Base-by-base conservation (phyloP, 495 filamentous ascomycete species). In the Opeltia flavorubescens region DNA sequence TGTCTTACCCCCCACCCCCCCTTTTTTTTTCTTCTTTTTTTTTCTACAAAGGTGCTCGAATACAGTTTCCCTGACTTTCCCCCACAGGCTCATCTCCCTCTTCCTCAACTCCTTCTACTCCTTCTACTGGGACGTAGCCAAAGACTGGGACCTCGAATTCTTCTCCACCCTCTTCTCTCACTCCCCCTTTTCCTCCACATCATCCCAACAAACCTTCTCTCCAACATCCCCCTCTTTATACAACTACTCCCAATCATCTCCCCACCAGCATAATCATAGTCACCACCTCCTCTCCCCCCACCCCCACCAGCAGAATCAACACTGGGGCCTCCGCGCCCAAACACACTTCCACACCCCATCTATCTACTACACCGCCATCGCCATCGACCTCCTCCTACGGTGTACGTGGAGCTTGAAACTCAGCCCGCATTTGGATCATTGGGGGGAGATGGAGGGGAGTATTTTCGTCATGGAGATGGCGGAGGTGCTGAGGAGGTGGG, bases 71-170 rank as follows among this genome's bases (percentile, higher is more conserved):
- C 21, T 6, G 38, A 25, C 23, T 6, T 9, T 9, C 20, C 13
- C 13, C 8, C 8, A 11, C 50, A 78, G 76, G 59, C 64, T 76
- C 24, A 55, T 78, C 43, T 71, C 78, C 38, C 82, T 83, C 23
- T 69, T 83, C 27, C 51, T 91, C 43, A 98, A 96, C 57, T 86
- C 83, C 9, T 66, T 80, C 47, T 98, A 95, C 64, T 88, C 84
- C 28, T 95, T 95, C 71, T 98, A 89, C 70, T 98, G 91, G 91
- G 91, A 98, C 59, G 79, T 96, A 18, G 76, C 86, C 36, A 88
- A 85, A 66, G 91, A 98, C 68, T 98, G 91, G 91, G 91, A 96
- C 54, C 69, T 98, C 33, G 83, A 79, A 0, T 72, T 96, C n/a
- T 84, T 96, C 55, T 64, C 75, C 7, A 46, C 63, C 0, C 38